A percentile compares a stretch with the other conserved stretches of the same genome.
phyloP scores from a whole-genome alignment of 805 yeast species.

The Deakozyma indianensis region DNA sequence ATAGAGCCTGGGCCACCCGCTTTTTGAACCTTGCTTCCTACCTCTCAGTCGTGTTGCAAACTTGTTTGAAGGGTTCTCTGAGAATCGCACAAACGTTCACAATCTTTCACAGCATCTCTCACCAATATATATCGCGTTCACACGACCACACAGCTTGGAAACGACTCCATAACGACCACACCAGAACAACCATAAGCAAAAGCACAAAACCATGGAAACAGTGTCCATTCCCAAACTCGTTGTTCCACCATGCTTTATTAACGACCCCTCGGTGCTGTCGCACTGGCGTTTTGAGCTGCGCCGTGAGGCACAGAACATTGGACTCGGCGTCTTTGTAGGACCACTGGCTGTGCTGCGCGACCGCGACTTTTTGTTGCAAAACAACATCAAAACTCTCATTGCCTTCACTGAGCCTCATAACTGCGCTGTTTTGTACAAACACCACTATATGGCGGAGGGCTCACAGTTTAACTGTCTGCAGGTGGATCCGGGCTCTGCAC shows the following conservation, averaged over 20 bases:
- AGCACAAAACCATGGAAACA: too few species aligned
- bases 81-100: too few species aligned
- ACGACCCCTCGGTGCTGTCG: conserved; percentile 12
- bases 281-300: conserved; percentile 20
- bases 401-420: conserved; percentile 5
- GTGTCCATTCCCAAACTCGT: conserved; percentile 9
- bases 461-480: conserved; percentile 6
- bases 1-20: too few species aligned
- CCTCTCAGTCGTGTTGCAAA: too few species aligned
- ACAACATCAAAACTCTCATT: conserved; percentile 21
- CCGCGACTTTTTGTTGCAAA: conserved; percentile 21
- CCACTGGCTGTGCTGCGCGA: conserved; percentile 30
- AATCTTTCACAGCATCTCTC: too few species aligned
- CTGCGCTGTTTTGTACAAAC: conserved; percentile 1
- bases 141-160: too few species aligned
- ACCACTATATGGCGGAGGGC: conserved; percentile 4
- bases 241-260: conserved; percentile 17
- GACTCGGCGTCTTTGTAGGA: conserved; percentile 31
- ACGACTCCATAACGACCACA: too few species aligned
- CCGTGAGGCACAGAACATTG: conserved; percentile 28
- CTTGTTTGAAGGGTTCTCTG: too few species aligned
- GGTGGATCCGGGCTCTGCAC: conserved; percentile 3
- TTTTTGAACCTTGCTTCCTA: too few species aligned
- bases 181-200: too few species aligned
- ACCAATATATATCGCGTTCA: too few species aligned